Percentiles rank a stretch among this genome's conserved stretches.
Evolutionary conservation across 805 yeast species (phyloP).

Genomic region (Wickerhamomyces pijperi): DNA sequence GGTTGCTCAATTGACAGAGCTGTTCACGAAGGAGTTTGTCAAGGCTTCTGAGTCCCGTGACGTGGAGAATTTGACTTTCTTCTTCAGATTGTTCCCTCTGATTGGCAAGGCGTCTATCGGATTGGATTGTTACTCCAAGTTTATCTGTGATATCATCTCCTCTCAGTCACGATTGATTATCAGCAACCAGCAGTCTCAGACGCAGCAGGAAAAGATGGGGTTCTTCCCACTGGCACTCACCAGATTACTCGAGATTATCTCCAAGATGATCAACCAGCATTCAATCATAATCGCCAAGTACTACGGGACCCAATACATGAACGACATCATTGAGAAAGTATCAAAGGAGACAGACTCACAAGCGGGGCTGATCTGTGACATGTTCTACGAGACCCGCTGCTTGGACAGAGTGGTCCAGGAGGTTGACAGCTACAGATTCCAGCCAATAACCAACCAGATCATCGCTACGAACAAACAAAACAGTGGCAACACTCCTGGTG

Average conservation of each 20-base stretch:
- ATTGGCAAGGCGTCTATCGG: slow-evolving; percentile 67
- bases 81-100: slow-evolving; percentile 80
- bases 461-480: background rate
- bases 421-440: slow-evolving; percentile 42
- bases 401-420: slow-evolving; percentile 46
- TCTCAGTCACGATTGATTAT: slow-evolving; percentile 65
- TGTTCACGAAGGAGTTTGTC: slow-evolving; percentile 54
- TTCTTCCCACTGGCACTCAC: slow-evolving; percentile 48
- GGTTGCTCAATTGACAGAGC: slow-evolving; percentile 42
- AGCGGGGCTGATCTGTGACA: slow-evolving; percentile 77
- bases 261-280: slow-evolving; percentile 79
- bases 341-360: slow-evolving; percentile 91
- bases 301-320: slow-evolving; percentile 57
- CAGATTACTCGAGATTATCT: slow-evolving; percentile 72
- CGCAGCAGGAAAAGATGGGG: slow-evolving; percentile 31
- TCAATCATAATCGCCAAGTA: slow-evolving; percentile 63
- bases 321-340: slow-evolving; percentile 56
- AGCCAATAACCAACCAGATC: slow-evolving; percentile 17
- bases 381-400: slow-evolving; percentile 65
- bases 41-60: slow-evolving; percentile 57
- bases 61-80: slow-evolving; percentile 61
- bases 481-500: background rate
- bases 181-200: slow-evolving; percentile 22
- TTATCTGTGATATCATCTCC: slow-evolving; percentile 76
- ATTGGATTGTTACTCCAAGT: slow-evolving; percentile 68